Evolutionary conservation across 2,329 filamentous ascomycete species (phyloP).

Genomic region (Pseudogymnoascus sp.): DNA sequence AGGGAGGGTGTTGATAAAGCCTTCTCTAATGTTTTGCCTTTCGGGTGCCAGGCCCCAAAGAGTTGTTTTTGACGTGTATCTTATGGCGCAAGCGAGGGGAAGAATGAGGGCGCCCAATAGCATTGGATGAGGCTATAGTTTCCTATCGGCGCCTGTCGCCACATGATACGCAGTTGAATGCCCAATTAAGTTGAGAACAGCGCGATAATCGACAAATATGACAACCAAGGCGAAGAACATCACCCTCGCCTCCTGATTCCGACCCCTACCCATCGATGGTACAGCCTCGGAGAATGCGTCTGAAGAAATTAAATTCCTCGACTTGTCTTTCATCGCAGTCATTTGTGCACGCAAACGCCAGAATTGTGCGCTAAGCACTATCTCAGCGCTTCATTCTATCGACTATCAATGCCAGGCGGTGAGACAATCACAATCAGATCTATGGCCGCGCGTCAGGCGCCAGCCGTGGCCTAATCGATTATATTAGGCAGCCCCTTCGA

Average conservation of each 20-base stretch:
- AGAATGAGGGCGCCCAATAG: neutral
- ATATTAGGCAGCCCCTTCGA: neutral
- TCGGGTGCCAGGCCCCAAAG: neutral
- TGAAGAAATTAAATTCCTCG: neutral
- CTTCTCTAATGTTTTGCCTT: neutral
- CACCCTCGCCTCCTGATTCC: neutral
- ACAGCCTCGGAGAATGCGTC: neutral
- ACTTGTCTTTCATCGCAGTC: neutral
- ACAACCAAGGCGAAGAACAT: neutral
- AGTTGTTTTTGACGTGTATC: neutral
- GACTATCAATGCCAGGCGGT: neutral
- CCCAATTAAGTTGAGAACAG: neutral
- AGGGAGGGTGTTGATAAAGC: neutral
- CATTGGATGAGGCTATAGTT: neutral
- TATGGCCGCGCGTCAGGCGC: neutral
- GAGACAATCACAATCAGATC: neutral
- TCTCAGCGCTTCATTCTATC: constrained; percentile 3
- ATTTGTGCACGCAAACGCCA: neutral
- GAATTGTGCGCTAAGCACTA: neutral
- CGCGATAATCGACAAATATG: neutral
- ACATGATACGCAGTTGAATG: neutral
- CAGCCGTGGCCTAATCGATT: neutral
- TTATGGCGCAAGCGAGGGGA: neutral
- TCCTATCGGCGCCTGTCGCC: neutral
- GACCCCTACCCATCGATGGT: neutral